These are phyloP conservation scores for Talaromyces funiculosus DNA, from an alignment of 2,329 filamentous ascomycete species.

Conservation along the genomic window DNA sequence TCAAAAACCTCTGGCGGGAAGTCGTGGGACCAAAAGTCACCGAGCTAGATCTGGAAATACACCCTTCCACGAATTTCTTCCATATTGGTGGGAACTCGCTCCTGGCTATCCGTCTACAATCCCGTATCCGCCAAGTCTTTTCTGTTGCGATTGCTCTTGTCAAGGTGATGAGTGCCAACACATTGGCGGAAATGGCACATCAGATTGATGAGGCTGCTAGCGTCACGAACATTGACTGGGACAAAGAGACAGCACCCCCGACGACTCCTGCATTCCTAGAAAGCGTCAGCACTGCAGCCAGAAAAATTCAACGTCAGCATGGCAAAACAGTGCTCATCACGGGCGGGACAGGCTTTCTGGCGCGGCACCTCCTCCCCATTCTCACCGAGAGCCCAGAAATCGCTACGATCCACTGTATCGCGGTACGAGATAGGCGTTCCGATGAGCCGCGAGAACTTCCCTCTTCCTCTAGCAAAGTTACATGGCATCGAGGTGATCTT, in stretches of 20 bases:
- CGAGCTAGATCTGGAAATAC: background rate
- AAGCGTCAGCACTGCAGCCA: too few species aligned
- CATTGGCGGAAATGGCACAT: background rate
- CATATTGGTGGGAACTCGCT: conserved; percentile 33
- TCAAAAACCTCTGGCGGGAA: background rate
- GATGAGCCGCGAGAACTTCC: background rate
- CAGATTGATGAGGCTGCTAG: background rate
- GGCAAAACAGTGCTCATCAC: background rate
- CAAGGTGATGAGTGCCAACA: background rate
- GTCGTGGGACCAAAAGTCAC: background rate
- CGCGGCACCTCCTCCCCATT: conserved; percentile 30
- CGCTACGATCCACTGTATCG: conserved; percentile 41
- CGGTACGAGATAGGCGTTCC: conserved; percentile 17
- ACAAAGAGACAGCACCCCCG: background rate
- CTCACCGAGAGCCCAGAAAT: conserved; percentile 32
- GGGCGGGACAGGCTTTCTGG: conserved; percentile 37
- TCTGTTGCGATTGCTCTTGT: conserved; percentile 13
- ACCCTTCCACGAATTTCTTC: conserved; percentile 27
- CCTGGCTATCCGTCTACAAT: conserved; percentile 10
- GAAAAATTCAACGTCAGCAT: too few species aligned
- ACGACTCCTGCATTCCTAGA: too few species aligned
- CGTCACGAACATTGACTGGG: background rate
- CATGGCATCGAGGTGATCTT: conserved; percentile 36
- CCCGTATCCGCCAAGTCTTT: conserved; percentile 13
- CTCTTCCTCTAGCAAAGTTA: conserved; percentile 28